These are phyloP conservation scores for Gastroboletus turbinatus DNA, from an alignment of 1,284 basidiomycete genomes.

Conservation along the genomic window DNA sequence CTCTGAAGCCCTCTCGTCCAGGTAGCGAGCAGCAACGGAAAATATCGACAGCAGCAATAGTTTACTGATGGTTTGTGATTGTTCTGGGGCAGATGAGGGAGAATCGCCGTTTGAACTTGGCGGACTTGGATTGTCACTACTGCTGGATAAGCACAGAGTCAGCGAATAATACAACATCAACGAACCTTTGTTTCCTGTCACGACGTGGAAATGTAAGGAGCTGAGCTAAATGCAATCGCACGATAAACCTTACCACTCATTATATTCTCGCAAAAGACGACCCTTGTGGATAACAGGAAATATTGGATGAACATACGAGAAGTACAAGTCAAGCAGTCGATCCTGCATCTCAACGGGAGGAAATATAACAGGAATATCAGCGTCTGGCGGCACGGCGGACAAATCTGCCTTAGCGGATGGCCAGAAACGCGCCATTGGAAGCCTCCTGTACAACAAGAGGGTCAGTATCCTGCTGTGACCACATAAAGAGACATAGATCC, in stretches of 20 bases:
- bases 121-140: constrained; percentile 14
- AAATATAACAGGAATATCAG: constrained; percentile 47
- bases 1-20: constrained; percentile 46
- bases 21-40: constrained; percentile 73
- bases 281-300: constrained; percentile 75
- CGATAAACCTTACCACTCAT: constrained; percentile 45
- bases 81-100: constrained; percentile 41
- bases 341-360: constrained; percentile 63
- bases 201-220: constrained; percentile 3
- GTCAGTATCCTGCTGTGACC: constrained; percentile 4
- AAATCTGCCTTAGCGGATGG: constrained; percentile 46
- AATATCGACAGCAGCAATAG: constrained; percentile 78
- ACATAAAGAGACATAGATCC: constrained; percentile 10
- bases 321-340: constrained; percentile 71
- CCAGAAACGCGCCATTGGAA: constrained; percentile 78
- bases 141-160: constrained; percentile 10
- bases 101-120: constrained; percentile 15
- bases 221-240: not conserved
- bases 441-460: constrained; percentile 47
- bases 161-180: not conserved
- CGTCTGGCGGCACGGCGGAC: constrained; percentile 40
- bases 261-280: constrained; percentile 67
- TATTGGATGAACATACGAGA: constrained; percentile 77
- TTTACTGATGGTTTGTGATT: constrained; percentile 64
- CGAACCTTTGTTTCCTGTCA: constrained; percentile 38